These are phyloP conservation scores for Umbelopsis vinacea DNA, from an alignment of 192 early-diverging fungal species.

Conservation along the genomic window DNA sequence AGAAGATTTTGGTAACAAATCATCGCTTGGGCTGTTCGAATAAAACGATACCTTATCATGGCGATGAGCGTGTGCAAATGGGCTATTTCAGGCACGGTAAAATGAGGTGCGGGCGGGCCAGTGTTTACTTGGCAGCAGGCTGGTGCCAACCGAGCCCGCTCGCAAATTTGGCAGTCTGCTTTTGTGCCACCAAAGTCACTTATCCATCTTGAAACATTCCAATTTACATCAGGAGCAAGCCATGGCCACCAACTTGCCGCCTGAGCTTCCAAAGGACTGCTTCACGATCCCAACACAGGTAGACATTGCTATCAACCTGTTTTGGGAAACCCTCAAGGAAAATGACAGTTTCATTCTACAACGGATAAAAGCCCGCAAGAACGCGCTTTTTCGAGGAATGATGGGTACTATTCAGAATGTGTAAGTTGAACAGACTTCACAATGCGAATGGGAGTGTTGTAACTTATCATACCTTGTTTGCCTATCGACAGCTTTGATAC, in stretches of 20 bases:
- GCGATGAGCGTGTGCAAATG: not conserved
- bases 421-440: conserved; percentile 46
- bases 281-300: conserved; percentile 59
- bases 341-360: conserved; percentile 73
- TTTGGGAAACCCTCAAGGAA: conserved; percentile 69
- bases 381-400: conserved; percentile 67
- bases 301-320: conserved; percentile 59
- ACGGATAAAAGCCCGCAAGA: conserved; percentile 63
- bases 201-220: not conserved
- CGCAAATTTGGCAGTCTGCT: not conserved
- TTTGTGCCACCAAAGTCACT: conserved; percentile 8
- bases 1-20: no score
- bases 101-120: not conserved
- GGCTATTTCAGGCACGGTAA: not conserved
- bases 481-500: conserved; percentile 73
- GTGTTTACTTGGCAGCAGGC: not conserved
- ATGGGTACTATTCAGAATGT: conserved; percentile 95
- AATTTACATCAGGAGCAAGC: not conserved
- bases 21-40: no score
- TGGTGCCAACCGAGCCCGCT: not conserved
- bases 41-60: no score
- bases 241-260: conserved; percentile 23
- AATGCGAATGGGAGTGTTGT: no score
- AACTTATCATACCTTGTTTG: not conserved
- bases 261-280: conserved; percentile 15